These are phyloP conservation scores for Cenchrus purpureus DNA, from an alignment of 176 grass and related monocot species.

Conservation along the genomic window DNA sequence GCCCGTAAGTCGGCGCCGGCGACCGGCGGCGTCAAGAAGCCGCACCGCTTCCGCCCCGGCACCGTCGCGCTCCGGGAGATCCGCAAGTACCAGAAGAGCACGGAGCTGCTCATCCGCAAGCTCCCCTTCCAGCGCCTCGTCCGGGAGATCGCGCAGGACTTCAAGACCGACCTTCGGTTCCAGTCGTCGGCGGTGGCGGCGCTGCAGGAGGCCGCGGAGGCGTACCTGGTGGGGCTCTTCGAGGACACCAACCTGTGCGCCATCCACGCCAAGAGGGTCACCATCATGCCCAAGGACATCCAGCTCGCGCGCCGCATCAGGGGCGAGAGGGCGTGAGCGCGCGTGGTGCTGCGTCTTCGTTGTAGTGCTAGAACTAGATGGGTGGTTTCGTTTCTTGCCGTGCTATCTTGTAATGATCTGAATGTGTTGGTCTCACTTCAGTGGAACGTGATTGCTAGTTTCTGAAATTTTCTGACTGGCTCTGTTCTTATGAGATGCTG, in stretches of 20 bases:
- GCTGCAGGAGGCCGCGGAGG: slow-evolving; percentile 84
- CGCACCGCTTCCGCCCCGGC: slow-evolving; percentile 69
- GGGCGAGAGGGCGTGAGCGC: slow-evolving; percentile 74
- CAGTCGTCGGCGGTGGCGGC: slow-evolving; percentile 67
- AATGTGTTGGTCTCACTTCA: not conserved
- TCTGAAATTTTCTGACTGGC: not conserved
- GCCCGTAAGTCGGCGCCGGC: slow-evolving; percentile 86
- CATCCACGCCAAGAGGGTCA: slow-evolving; percentile 90
- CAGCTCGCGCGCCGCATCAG: slow-evolving; percentile 86
- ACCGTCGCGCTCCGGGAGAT: slow-evolving; percentile 82
- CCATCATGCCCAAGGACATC: slow-evolving; percentile 98
- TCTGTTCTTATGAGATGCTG: not conserved
- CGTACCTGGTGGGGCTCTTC: slow-evolving; percentile 83
- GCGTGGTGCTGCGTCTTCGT: not conserved
- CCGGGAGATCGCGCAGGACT: slow-evolving; percentile 86
- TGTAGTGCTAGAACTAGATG: not conserved
- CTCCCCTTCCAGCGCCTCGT: slow-evolving; percentile 80
- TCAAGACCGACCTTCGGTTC: slow-evolving; percentile 90
- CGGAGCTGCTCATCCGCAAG: slow-evolving; percentile 91
- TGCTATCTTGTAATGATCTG: not conserved
- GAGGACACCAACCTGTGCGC: slow-evolving; percentile 97
- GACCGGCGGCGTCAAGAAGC: slow-evolving; percentile 93
- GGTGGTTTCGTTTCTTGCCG: too few species aligned
- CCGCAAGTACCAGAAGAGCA: slow-evolving; percentile 97
- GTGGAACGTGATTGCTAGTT: not conserved